Evolutionary conservation across 495 filamentous ascomycete species (phyloP).

Genomic region (Xylaria bambusicola): DNA sequence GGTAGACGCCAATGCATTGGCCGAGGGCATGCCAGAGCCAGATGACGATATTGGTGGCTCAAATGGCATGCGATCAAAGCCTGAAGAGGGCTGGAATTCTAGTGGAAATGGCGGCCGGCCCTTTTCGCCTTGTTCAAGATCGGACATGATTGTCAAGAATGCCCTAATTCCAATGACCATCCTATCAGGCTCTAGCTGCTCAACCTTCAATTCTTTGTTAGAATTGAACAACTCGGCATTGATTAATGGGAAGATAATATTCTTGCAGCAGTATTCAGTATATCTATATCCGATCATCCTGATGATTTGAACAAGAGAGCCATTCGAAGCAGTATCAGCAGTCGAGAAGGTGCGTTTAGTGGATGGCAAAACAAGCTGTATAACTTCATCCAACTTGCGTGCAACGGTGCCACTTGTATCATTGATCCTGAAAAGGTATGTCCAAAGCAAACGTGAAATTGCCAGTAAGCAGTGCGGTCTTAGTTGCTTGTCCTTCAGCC

Average conservation of each 20-base stretch:
- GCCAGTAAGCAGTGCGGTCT: constrained; percentile 83
- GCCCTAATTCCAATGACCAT: constrained; percentile 95
- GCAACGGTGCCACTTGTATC: constrained; percentile 67
- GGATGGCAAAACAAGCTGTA: constrained; percentile 75
- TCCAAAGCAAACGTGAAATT: constrained; percentile 92
- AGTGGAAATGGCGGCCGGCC: constrained; percentile 81
- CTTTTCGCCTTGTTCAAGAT: constrained; percentile 83
- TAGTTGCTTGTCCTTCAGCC: constrained; percentile 78
- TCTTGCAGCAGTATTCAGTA: constrained; percentile 88
- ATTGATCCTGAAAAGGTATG: constrained; percentile 81
- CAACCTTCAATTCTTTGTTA: constrained; percentile 79
- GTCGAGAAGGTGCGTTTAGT: constrained; percentile 76
- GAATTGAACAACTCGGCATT: constrained; percentile 84
- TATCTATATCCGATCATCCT: constrained; percentile 93
- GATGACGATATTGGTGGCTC: constrained; percentile 57
- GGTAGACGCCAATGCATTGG: constrained; percentile 31
- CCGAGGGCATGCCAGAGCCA: constrained; percentile 33
- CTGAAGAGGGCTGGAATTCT: constrained; percentile 46
- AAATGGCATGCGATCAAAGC: constrained; percentile 47
- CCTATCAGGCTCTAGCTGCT: constrained; percentile 92
- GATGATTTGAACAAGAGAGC: constrained; percentile 89
- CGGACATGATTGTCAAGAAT: constrained; percentile 88
- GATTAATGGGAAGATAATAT: constrained; percentile 89
- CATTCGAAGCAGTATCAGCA: constrained; percentile 76
- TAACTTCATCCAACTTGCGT: constrained; percentile 83